Conservation (phyloP, 169 alveolate species). For the Cryptosporidium ubiquitum region DNA sequence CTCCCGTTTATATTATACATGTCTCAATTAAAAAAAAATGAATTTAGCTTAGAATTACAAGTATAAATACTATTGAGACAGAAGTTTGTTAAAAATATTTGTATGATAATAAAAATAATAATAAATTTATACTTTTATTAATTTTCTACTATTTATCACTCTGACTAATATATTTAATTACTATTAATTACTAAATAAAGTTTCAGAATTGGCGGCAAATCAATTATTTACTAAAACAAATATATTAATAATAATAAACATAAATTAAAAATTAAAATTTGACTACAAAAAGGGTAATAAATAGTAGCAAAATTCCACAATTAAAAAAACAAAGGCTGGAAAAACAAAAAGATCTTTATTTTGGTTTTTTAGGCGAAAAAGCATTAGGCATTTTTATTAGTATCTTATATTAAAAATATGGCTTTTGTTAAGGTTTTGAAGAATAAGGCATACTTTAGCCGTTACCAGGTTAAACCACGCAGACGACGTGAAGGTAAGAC, state of each 20-base stretch:
- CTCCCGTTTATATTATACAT: not conserved
- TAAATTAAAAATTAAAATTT: not conserved
- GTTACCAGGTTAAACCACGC: conserved; percentile 99
- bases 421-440: conserved; percentile 97
- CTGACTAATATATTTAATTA: too few relatives aligned
- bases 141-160: too few relatives aligned
- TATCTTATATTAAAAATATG: conserved; percentile 84
- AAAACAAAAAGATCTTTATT: not conserved
- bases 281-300: not conserved
- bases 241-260: not conserved
- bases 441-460: conserved; percentile 98
- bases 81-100: not conserved
- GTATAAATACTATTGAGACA: not conserved
- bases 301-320: not conserved
- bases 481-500: conserved; percentile 99
- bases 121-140: not conserved
- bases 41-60: not conserved
- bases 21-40: not conserved
- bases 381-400: conserved; percentile 21
- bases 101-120: not conserved
- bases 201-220: not conserved
- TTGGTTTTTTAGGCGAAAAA: conserved; percentile 25
- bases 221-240: too few relatives aligned
- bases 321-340: not conserved
- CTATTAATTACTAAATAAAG: not conserved